Evolutionary conservation across 345 rosid species (phyloP).

Genomic region (Rhodamnia rubescens): DNA sequence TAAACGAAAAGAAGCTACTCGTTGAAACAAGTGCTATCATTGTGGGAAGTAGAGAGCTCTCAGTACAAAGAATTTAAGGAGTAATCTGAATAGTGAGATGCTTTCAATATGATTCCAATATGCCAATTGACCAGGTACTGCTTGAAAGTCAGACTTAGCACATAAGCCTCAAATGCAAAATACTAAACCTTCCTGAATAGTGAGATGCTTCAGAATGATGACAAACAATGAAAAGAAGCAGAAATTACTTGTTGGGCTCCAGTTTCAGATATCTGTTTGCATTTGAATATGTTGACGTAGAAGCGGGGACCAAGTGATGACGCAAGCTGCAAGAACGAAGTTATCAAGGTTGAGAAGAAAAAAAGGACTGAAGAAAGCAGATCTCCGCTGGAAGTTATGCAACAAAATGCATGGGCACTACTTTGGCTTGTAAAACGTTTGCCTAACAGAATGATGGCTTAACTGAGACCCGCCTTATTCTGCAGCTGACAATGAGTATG

Average conservation of each 20-base stretch:
- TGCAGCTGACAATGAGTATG: not conserved
- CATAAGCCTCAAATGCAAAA: not conserved
- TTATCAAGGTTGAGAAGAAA: not conserved
- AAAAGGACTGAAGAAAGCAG: not conserved
- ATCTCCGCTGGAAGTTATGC: not conserved
- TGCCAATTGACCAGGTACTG: not conserved
- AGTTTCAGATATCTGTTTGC: slow-evolving; percentile 94
- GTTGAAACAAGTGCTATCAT: not conserved
- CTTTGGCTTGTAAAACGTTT: not conserved
- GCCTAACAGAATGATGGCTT: not conserved
- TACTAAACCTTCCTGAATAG: not conserved
- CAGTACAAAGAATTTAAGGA: not conserved
- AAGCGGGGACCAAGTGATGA: slow-evolving; percentile 97
- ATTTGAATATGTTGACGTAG: slow-evolving; percentile 88
- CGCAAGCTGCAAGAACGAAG: slow-evolving; percentile 61
- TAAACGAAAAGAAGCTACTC: not conserved
- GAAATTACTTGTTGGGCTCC: slow-evolving; percentile 86
- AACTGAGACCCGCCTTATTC: not conserved
- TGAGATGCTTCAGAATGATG: not conserved
- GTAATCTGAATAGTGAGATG: not conserved
- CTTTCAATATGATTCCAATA: not conserved
- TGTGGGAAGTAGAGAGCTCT: not conserved
- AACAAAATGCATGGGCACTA: not conserved
- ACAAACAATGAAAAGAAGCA: not conserved
- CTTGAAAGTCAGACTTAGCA: not conserved